These are phyloP conservation scores for Ceratorhiza oryzae-sativae DNA, from an alignment of 1,284 basidiomycete species.

Conservation along the genomic window DNA sequence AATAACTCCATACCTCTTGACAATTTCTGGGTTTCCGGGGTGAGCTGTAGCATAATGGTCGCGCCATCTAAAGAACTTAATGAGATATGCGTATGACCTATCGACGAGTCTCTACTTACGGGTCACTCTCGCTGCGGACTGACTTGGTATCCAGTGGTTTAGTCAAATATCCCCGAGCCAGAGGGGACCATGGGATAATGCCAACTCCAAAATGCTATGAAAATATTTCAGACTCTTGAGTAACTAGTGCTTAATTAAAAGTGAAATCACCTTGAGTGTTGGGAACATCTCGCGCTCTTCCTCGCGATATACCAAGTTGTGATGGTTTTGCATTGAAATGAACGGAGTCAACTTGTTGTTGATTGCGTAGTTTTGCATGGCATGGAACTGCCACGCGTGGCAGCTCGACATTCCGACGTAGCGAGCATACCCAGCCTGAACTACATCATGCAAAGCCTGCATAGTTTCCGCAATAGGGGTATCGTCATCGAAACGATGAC, in stretches of 20 bases:
- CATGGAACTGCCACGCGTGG: constrained; percentile 47
- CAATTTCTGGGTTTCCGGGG: constrained; percentile 7
- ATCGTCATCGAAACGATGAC: constrained; percentile 54
- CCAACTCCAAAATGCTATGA: constrained; percentile 39
- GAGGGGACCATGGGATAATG: constrained; percentile 41
- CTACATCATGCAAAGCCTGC: constrained; percentile 48
- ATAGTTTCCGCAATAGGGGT: constrained; percentile 52
- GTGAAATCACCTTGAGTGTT: constrained; percentile 32
- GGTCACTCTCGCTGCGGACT: constrained; percentile 9
- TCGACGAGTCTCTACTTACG: background rate
- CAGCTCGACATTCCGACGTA: constrained; percentile 55
- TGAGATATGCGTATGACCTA: background rate
- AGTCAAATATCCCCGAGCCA: constrained; percentile 39
- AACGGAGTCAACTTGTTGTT: constrained; percentile 52
- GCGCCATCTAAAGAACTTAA: background rate
- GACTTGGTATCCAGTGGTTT: constrained; percentile 25
- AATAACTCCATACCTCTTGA: constrained; percentile 12
- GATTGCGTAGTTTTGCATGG: constrained; percentile 50
- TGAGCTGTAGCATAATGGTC: background rate
- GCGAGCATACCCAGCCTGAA: constrained; percentile 52
- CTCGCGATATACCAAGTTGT: constrained; percentile 46
- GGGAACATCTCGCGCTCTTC: constrained; percentile 51
- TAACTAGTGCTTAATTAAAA: background rate
- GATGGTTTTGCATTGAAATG: constrained; percentile 56
- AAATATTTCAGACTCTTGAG: background rate